phyloP scores from a whole-genome alignment of 306 rosid genomes.

The Begonia peltatifolia region DNA sequence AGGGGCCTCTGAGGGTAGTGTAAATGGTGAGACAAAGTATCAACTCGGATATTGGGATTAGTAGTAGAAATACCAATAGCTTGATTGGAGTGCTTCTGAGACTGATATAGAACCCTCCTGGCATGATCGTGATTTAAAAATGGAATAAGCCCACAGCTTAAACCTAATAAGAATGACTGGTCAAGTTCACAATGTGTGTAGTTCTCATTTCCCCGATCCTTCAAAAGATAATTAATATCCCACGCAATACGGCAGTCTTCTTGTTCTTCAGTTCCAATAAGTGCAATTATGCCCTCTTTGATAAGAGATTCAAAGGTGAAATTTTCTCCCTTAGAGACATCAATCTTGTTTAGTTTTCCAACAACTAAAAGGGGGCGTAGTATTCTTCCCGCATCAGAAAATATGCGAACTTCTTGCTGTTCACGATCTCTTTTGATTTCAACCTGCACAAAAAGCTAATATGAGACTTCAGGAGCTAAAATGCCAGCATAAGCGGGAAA shows the following conservation, averaged over 20 bases:
- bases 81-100: slow-evolving; percentile 93
- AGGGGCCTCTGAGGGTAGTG: slow-evolving; percentile 89
- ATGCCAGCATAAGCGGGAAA: background rate
- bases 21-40: slow-evolving; percentile 72
- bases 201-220: slow-evolving; percentile 34
- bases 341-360: slow-evolving; percentile 43
- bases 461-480: background rate
- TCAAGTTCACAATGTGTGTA: slow-evolving; percentile 95
- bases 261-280: slow-evolving; percentile 91
- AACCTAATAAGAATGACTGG: slow-evolving; percentile 68
- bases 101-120: slow-evolving; percentile 75
- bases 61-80: slow-evolving; percentile 77
- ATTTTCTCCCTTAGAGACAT: slow-evolving; percentile 33
- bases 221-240: slow-evolving; percentile 44
- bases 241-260: slow-evolving; percentile 86
- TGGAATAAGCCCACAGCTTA: slow-evolving; percentile 74
- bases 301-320: slow-evolving; percentile 44
- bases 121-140: slow-evolving; percentile 98
- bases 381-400: slow-evolving; percentile 89
- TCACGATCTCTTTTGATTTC: slow-evolving; percentile 75
- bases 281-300: slow-evolving; percentile 63
- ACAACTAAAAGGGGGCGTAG: slow-evolving; percentile 87
- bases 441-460: slow-evolving; percentile 26
- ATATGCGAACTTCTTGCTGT: slow-evolving; percentile 66
- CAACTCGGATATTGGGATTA: slow-evolving; percentile 71